Evolutionary conservation across 192 early-diverging fungal species (phyloP), one percentile per base, ranked within the genome.

Genomic region (Chytriomyces hyalinus): DNA sequence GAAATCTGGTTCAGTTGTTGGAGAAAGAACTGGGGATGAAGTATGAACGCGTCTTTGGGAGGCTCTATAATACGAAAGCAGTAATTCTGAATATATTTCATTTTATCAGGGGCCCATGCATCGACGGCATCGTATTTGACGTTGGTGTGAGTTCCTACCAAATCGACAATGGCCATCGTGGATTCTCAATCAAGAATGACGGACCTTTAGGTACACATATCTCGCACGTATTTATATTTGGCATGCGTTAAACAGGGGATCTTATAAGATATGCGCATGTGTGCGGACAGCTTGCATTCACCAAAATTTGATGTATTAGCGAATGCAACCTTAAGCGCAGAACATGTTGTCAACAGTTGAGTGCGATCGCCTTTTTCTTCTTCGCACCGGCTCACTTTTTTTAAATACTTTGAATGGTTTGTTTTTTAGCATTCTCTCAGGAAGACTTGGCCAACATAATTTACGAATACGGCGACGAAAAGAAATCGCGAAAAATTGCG

Each of bases 91-190:
- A 70, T 57, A 28, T 49, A 0, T 69, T 49, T n/a, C 0, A 44
- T 46, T 46, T 26, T 45, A 10, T 24, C 5, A 83, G 81, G 24
- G 53, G 63, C 0, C 84, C 74, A 2, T 87, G 84, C 43, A 82
- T 94, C 49, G 90, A 92, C 81, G 93, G 92, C 17, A 87, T 92
- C 47, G 82, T 93, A 4, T 89, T 92, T 65, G 93, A 94, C 74
- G 87, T 94, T 76, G 93, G 93, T 57, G 84, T 94, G 10, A 91
- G 87, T 57, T 89, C 89, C 47, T 87, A 86, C 51, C 93, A 94
- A 81, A 79, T 94, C 45, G 87, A 88, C 68, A 84, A 88, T 1
- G 67, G 85, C 26, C 60, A 73, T 43, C 87, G 93, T 47, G 93
- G 93, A 20, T 94, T 94, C 76, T 92, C 92, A 1, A 90, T 89